A percentile compares a stretch with the other conserved stretches of the same genome.
Evolutionary conservation across 2,329 filamentous ascomycete species (phyloP).

Genomic region (Aspergillus ibericus): DNA sequence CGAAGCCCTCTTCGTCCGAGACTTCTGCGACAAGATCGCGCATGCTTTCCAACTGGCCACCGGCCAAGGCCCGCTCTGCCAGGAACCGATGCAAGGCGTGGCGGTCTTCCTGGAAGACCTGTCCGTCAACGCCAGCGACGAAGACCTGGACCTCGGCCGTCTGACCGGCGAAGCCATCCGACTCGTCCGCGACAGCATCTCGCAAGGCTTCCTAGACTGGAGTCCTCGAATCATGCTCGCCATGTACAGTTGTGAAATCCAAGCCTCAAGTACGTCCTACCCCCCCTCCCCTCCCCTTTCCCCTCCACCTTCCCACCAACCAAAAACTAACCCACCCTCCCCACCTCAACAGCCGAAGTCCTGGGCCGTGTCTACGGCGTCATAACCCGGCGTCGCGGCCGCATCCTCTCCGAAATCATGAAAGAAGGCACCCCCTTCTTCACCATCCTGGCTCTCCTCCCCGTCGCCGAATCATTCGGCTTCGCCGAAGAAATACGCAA

Average conservation of each 20-base stretch:
- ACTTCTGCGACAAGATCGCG: slow-evolving; percentile 84
- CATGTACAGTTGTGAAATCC: slow-evolving; percentile 98
- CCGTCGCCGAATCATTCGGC: slow-evolving; percentile 92
- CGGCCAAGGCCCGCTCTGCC: slow-evolving; percentile 83
- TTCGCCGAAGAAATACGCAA: slow-evolving; percentile 97
- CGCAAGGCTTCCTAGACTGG: slow-evolving; percentile 90
- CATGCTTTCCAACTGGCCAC: slow-evolving; percentile 95
- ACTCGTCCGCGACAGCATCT: slow-evolving; percentile 79
- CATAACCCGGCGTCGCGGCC: slow-evolving; percentile 89
- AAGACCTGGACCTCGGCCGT: slow-evolving; percentile 65
- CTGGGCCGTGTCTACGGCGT: slow-evolving; percentile 94
- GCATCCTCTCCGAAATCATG: slow-evolving; percentile 85
- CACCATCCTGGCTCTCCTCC: slow-evolving; percentile 83
- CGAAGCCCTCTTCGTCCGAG: slow-evolving; percentile 50
- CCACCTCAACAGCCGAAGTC: slow-evolving; percentile 67
- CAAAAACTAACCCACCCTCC: background rate
- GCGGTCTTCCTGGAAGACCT: slow-evolving; percentile 88
- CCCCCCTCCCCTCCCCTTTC: background rate
- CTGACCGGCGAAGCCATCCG: slow-evolving; percentile 93
- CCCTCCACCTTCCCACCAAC: background rate
- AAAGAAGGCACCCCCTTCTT: slow-evolving; percentile 97
- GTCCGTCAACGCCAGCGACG: slow-evolving; percentile 57
- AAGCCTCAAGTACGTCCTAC: slow-evolving; percentile 72
- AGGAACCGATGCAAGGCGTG: slow-evolving; percentile 89
- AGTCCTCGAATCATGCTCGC: slow-evolving; percentile 90